These are phyloP conservation scores for Melaleuca quinquenervia DNA, from an alignment of 345 rosid genomes.

Conservation along the genomic window DNA sequence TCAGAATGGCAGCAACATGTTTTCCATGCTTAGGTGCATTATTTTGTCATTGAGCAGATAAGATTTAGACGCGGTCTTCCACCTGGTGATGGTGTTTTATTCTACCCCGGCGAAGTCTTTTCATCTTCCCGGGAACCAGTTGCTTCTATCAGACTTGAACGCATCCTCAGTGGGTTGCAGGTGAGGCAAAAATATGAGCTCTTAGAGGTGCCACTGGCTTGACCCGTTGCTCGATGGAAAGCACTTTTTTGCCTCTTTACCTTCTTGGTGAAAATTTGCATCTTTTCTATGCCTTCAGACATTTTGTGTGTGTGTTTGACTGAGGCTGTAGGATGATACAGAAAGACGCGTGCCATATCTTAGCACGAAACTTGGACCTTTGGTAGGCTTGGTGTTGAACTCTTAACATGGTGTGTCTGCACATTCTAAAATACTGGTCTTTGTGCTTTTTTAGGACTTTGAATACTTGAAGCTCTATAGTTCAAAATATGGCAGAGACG, in stretches of 20 bases:
- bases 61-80: conserved; percentile 85
- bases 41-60: conserved; percentile 34
- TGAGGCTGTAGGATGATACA: not conserved
- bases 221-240: not conserved
- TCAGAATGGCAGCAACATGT: not conserved
- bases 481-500: conserved; percentile 68
- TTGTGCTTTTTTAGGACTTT: conserved; percentile 31
- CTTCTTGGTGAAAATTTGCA: not conserved
- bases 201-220: not conserved
- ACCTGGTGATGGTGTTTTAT: conserved; percentile 92
- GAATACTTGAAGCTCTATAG: conserved; percentile 75
- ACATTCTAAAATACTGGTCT: not conserved
- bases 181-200: conserved; percentile 15
- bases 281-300: not conserved
- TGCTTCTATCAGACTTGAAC: conserved; percentile 84
- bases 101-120: conserved; percentile 89
- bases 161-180: conserved; percentile 91
- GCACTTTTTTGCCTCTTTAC: not conserved
- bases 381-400: not conserved
- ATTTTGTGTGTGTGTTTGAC: not conserved
- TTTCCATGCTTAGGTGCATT: not conserved
- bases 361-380: not conserved
- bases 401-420: not conserved
- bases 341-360: not conserved
- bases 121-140: conserved; percentile 73